Base-by-base conservation (phyloP, 2,329 filamentous ascomycete species). In the Aaosphaeria pasadenensis region DNA sequence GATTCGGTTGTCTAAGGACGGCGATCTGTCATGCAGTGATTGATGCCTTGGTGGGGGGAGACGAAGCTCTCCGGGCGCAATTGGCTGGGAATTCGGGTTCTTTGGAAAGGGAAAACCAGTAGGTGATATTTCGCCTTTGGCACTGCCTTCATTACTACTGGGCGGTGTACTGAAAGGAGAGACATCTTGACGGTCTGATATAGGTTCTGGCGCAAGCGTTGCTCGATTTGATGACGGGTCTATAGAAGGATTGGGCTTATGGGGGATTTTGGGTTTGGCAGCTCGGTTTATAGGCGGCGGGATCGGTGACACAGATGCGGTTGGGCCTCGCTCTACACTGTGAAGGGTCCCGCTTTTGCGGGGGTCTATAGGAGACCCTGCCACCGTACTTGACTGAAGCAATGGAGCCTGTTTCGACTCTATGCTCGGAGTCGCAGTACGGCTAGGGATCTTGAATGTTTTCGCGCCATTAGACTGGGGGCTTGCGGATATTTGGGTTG, bases 121-220 rank as follows among this genome's bases (percentile, higher is more conserved):
- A 2, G 61, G 56, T 35, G 64, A 62, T 1, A 47, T 41, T 2
- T 65, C 55, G 4, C 51, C 57, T 9, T 71, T 72, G 4, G 64
- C 63, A 39, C 79, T 86, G 47, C 81, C 84, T 4, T 82, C 81
- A 63, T 87, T 91, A 56, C 83, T 92, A 57, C 84, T 85, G 0
- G 91, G 90, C 13, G 91, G 91, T 33, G 90, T 96, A 61, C 79
- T 91, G 64, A 96, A 96, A 0, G 92, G 91, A 1, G 92, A 96
- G 0, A 84, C 74, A 39, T 79, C 76, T 3, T 66, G 62, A 5
- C 63, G 46, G 31, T 67, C 63, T 5, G 53, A 50, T 64, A 61
- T 75, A 72, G 51, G 75, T 67, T 62, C 71, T 40, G 64, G 74
- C 32, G 60, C 32, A 69, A 6, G 55, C 41, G 56, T 60, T 5